phyloP scores from a whole-genome alignment of 2,329 filamentous ascomycete species.

The Clathrospora elynae region DNA sequence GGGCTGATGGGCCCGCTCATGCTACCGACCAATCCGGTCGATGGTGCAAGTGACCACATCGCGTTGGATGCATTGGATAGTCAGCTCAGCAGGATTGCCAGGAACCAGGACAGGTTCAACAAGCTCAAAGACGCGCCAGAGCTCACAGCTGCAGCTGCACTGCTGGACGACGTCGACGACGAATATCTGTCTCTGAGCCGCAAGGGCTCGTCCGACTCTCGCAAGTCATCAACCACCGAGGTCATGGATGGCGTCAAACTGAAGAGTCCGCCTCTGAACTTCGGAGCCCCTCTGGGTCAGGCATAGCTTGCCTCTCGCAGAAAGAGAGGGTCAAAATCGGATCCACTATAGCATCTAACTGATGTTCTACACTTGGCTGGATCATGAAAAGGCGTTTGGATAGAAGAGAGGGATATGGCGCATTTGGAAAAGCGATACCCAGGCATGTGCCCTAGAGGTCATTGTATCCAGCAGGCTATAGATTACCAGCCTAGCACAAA shows the following conservation, averaged over 20 bases:
- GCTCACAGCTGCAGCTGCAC: conserved; percentile 7
- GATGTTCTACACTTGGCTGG: not conserved
- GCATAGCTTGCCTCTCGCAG: conserved; percentile 11
- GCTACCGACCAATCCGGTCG: conserved; percentile 40
- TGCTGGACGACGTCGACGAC: not conserved
- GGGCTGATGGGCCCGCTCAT: conserved; percentile 38
- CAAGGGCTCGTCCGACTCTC: conserved; percentile 28
- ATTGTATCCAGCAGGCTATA: conserved; percentile 24
- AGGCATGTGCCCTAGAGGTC: conserved; percentile 7
- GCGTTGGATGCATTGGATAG: conserved; percentile 35
- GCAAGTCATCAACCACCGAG: conserved; percentile 25
- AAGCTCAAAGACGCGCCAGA: conserved; percentile 24
- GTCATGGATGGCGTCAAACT: conserved; percentile 42
- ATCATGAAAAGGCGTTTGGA: conserved; percentile 2
- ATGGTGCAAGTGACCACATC: conserved; percentile 39
- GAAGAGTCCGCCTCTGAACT: conserved; percentile 44
- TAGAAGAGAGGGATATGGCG: conserved; percentile 1
- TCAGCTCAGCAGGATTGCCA: conserved; percentile 34
- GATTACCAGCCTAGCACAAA: conserved; percentile 23
- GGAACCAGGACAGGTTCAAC: conserved; percentile 24
- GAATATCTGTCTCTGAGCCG: conserved; percentile 23
- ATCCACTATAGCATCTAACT: not conserved
- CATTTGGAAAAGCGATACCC: conserved; percentile 16
- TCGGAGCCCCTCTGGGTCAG: conserved; percentile 44
- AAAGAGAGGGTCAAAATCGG: not conserved